Evolutionary conservation across 352 stramenopile species (phyloP), one percentile per base, ranked within the genome.

Genomic region (Globisporangium middletonii): DNA sequence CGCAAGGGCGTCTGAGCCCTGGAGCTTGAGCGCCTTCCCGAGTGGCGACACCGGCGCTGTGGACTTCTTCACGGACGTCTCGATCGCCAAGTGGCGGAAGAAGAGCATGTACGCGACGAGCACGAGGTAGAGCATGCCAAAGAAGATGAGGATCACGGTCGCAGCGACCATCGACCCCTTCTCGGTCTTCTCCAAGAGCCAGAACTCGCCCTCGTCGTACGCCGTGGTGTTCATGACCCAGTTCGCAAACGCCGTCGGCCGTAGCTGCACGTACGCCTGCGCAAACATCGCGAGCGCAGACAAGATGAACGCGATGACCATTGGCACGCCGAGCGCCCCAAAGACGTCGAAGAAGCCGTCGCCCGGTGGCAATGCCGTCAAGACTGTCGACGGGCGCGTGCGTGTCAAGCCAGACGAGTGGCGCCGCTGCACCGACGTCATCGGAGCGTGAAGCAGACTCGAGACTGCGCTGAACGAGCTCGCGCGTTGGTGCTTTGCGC

Each of bases 151-250:
- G 19, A 65, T 35, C 33, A 11, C n/a, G 0, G 53, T 57, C 33
- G 59, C 53, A 26, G 53, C 41, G 26, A 6, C 23, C 6, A 57
- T 26, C 2, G 53, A 38, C 0, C 27, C 27, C 2, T 9, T 9
- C 1, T 26, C n/a, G 2, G 44, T 50, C 42, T 61, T 33, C 3
- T 55, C 16, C 33, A 65, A 27, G 42, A 57, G 35, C 59, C 53
- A 65, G 23, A 65, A 65, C 13, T 65, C 53, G 11, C 59, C 59
- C 5, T 65, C 47, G 46, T 65, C 59, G 53, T 62, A 65, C 13
- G 52, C 19, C 0, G 43, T 43, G 19, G 59, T 65, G 35, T 62
- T 65, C 59, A 65, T 65, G 43, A 65, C 45, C 16, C 44, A 3
- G 54, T 65, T 65, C 4, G 53, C 53, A 28, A 52, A 65, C 12